Percentiles rank a stretch among this genome's conserved stretches.
These are phyloP conservation scores for Plantago coronopus DNA, from an alignment of 305 asterid genomes.

Conservation along the genomic window DNA sequence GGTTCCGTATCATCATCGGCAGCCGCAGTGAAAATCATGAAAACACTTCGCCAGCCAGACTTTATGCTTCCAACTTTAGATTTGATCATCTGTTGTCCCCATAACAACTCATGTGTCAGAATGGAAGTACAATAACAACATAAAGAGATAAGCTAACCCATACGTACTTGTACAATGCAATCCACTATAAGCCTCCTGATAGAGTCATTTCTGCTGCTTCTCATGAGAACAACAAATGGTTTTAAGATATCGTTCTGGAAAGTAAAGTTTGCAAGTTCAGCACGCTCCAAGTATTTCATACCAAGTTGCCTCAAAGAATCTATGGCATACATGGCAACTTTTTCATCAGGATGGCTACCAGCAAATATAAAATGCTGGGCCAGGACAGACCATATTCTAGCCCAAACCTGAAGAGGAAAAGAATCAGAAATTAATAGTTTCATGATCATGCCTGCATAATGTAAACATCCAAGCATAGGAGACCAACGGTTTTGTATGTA, in stretches of 20 bases:
- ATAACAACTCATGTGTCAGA: constrained; percentile 34
- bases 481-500: neutral
- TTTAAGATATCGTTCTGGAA: constrained; percentile 98
- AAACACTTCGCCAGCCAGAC: constrained; percentile 99
- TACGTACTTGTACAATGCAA: constrained; percentile 92
- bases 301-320: constrained; percentile 98
- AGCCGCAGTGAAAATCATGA: constrained; percentile 99
- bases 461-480: constrained; percentile 13
- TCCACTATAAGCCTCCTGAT: constrained; percentile 94
- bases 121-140: constrained; percentile 16
- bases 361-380: constrained; percentile 96
- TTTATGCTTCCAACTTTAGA: constrained; percentile 98
- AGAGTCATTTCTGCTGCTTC: constrained; percentile 89
- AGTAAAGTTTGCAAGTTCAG: constrained; percentile 97
- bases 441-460: constrained; percentile 20
- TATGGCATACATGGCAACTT: constrained; percentile 99
- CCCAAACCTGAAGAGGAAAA: constrained; percentile 77
- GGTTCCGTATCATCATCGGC: constrained; percentile 94
- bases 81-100: constrained; percentile 82
- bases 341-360: constrained; percentile 99
- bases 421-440: constrained; percentile 15
- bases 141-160: constrained; percentile 27
- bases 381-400: constrained; percentile 98
- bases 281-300: constrained; percentile 98
- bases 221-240: constrained; percentile 95